Conservation (phyloP, 139 green algal genomes). For the Chlamydomonas incerta region DNA sequence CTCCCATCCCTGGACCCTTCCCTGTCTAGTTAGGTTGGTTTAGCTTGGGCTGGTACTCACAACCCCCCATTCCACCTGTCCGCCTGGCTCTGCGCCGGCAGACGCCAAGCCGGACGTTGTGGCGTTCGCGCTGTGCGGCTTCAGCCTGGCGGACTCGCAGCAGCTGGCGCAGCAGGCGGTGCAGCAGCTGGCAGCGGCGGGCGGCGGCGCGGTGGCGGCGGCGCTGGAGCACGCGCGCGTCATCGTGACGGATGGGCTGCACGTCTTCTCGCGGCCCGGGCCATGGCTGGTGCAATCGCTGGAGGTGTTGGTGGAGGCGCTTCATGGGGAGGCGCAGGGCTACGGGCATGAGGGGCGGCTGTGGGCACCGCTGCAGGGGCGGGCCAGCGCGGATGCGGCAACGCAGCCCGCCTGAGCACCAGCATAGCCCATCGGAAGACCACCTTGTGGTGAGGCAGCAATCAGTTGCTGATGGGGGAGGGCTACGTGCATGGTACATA, state of each 20-base stretch:
- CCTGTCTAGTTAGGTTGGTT: too few relatives aligned
- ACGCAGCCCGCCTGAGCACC: not conserved
- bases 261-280: conserved; percentile 58
- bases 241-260: conserved; percentile 55
- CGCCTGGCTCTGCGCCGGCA: not conserved
- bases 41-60: too few relatives aligned
- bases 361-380: conserved; percentile 39
- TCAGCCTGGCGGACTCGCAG: conserved; percentile 45
- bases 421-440: too few relatives aligned
- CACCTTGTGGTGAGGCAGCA: too few relatives aligned
- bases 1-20: too few relatives aligned
- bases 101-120: conserved; percentile 59
- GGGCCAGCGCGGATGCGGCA: not conserved
- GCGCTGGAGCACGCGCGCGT: conserved; percentile 17
- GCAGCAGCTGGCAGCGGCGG: conserved; percentile 21
- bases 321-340: conserved; percentile 61
- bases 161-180: conserved; percentile 22
- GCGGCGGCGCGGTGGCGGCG: not conserved
- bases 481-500: too few relatives aligned
- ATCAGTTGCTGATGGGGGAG: too few relatives aligned
- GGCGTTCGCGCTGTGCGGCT: conserved; percentile 75
- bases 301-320: conserved; percentile 61
- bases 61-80: not conserved
- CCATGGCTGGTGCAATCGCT: conserved; percentile 54
- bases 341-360: conserved; percentile 57